A percentile compares a stretch with the other conserved stretches of the same genome.
Conservation (phyloP, 805 yeast genomes). For the Millerozyma miso region DNA sequence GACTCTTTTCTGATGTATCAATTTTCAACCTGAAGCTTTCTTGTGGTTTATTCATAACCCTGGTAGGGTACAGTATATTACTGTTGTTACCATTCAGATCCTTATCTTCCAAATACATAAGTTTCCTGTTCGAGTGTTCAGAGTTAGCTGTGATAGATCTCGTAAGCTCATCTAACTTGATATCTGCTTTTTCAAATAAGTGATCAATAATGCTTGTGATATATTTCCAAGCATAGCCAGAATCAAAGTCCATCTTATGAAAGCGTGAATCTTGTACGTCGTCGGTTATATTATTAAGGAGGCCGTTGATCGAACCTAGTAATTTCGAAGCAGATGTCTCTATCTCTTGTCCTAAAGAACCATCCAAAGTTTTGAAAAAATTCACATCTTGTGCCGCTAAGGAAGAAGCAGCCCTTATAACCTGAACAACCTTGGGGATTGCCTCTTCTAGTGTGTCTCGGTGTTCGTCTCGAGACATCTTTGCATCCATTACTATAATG, state of each 20-base stretch:
- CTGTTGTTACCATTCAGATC: not conserved
- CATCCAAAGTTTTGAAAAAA: slow-evolving; percentile 64
- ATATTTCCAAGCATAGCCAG: slow-evolving; percentile 52
- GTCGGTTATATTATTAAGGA: slow-evolving; percentile 11
- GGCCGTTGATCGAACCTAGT: not conserved
- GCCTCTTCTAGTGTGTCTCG: slow-evolving; percentile 13
- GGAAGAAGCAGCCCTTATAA: slow-evolving; percentile 64
- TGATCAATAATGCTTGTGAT: slow-evolving; percentile 62
- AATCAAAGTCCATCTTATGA: slow-evolving; percentile 41
- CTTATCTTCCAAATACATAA: slow-evolving; percentile 51
- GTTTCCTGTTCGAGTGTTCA: slow-evolving; percentile 8
- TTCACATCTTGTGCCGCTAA: slow-evolving; percentile 77
- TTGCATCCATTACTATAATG: no score
- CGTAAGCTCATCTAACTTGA: slow-evolving; percentile 49
- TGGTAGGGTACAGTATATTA: slow-evolving; percentile 9
- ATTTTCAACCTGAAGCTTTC: slow-evolving; percentile 49
- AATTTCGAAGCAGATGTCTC: slow-evolving; percentile 14
- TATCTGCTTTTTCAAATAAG: slow-evolving; percentile 73
- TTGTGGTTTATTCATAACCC: slow-evolving; percentile 65
- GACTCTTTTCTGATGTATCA: slow-evolving; percentile 64
- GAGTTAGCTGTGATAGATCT: slow-evolving; percentile 5
- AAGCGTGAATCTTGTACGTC: slow-evolving; percentile 23
- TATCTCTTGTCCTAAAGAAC: slow-evolving; percentile 38
- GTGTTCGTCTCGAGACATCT: not conserved
- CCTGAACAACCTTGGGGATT: slow-evolving; percentile 47